Conservation (phyloP, 345 rosid genomes). For the Aquilaria sinensis region DNA sequence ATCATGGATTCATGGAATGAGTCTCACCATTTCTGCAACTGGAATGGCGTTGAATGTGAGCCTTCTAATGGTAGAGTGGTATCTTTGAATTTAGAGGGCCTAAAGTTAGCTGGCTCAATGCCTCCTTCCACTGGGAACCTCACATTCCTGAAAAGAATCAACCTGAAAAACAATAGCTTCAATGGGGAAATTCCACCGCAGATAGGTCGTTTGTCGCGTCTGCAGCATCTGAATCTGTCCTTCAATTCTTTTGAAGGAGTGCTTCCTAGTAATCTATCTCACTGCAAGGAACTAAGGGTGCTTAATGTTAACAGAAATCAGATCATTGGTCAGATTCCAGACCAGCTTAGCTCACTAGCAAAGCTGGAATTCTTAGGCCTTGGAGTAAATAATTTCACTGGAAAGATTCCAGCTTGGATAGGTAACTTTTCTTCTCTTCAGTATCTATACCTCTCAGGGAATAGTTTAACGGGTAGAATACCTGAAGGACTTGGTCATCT, state of each 20-base stretch:
- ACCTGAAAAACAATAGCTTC: constrained; percentile 11
- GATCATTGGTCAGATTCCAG: constrained; percentile 10
- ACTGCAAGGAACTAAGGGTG: constrained; percentile 1
- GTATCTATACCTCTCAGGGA: background rate
- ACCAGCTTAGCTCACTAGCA: constrained; percentile 11
- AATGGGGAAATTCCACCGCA: constrained; percentile 16
- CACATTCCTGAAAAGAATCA: constrained; percentile 15
- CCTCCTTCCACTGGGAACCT: constrained; percentile 21
- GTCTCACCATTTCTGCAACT: constrained; percentile 13
- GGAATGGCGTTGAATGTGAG: constrained; percentile 10
- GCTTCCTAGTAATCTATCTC: constrained; percentile 10
- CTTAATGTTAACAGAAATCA: background rate
- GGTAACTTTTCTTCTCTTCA: constrained; percentile 15
- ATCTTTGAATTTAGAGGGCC: background rate
- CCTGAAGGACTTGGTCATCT: constrained; percentile 18
- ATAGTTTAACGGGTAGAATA: constrained; percentile 17
- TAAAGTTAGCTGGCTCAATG: constrained; percentile 7
- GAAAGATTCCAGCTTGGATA: constrained; percentile 11
- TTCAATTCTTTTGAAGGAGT: constrained; percentile 13
- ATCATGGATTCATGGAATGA: constrained; percentile 17
- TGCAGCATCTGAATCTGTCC: constrained; percentile 9
- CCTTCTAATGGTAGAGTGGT: constrained; percentile 11
- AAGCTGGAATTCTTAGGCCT: background rate
- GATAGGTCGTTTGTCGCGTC: constrained; percentile 3
- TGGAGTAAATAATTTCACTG: constrained; percentile 4